Base-by-base conservation (phyloP, 768 basidiomycete species). In the Psilocybe subaeruginosa region DNA sequence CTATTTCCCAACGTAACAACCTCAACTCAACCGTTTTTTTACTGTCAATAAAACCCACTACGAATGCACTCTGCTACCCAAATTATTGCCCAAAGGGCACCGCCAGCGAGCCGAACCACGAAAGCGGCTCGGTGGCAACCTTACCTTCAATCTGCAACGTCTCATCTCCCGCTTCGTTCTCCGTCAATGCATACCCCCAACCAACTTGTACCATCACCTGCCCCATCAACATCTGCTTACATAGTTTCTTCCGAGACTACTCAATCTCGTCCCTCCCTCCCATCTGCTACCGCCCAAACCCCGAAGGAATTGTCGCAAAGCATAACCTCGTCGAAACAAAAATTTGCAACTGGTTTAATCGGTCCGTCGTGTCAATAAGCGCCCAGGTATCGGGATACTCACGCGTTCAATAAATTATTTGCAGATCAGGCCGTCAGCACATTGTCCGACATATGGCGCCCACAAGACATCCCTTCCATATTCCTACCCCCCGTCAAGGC, bases 391-490 rank as follows among this genome's bases (percentile, higher is more conserved):
- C 45, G 17, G 4, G 2, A 3, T 33, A 33, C 30, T 59, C 16
- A 57, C 45, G 8, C 17, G 17, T 11, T 16, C 19, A 37, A 23
- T 33, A n/a, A n/a, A 14, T 56, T 12, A 30, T 23, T 57, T 52
- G 27, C 55, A 93, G 91, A 93, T 78, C 88, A 91, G 84, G 86
- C 91, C 41, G 86, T 92, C 61, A 89, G 87, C 68, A 87, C 85
- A 3, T 73, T 93, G 57, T 86, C 83, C 70, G 90, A 93, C 65
- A 89, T 91, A 74, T 93, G 92, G 92, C 87, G 81, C 39, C 86
- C 87, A 1, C 86, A 92, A 68, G 86, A 91, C 68, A 88, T 93
- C 29, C 91, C 92, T 1, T 51, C 69, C 27, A 80, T 82, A 14
- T 92, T 72, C 48, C 65, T 64, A 3, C 58, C 66, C 23, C 67